Evolutionary conservation across 306 rosid species (phyloP).

Genomic region (Acmispon strigosus): DNA sequence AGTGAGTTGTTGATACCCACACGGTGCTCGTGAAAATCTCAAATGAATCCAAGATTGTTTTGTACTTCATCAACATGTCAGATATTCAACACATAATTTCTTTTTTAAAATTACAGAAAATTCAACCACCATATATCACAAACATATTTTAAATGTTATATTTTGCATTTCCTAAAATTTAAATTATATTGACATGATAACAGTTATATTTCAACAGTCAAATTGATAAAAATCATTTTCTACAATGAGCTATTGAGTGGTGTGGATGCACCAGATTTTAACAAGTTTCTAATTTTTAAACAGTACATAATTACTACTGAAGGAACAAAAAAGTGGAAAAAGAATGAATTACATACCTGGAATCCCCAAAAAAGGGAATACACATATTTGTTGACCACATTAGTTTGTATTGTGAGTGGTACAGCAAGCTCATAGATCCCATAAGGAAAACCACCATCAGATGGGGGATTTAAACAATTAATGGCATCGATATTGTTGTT

Average conservation of each 20-base stretch:
- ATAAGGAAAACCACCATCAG: slow-evolving; percentile 4
- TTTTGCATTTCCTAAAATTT: no score
- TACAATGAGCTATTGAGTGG: neutral
- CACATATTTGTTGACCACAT: slow-evolving; percentile 15
- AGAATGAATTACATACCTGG: slow-evolving; percentile 13
- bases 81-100: no score
- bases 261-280: neutral
- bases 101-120: no score
- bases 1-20: no score
- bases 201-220: neutral
- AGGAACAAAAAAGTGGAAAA: neutral
- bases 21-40: neutral
- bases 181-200: no score
- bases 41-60: neutral
- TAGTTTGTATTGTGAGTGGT: slow-evolving; percentile 16
- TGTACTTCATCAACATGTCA: neutral
- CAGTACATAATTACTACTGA: neutral
- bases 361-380: slow-evolving; percentile 34
- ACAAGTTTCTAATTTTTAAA: neutral
- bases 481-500: slow-evolving; percentile 7
- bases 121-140: no score
- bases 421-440: slow-evolving; percentile 21
- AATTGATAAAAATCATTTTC: neutral
- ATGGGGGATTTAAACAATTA: slow-evolving; percentile 33
- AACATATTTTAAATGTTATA: no score